Evolutionary conservation across 1,284 basidiomycete genomes (phyloP).

Genomic region (Psilocybe mexicana): DNA sequence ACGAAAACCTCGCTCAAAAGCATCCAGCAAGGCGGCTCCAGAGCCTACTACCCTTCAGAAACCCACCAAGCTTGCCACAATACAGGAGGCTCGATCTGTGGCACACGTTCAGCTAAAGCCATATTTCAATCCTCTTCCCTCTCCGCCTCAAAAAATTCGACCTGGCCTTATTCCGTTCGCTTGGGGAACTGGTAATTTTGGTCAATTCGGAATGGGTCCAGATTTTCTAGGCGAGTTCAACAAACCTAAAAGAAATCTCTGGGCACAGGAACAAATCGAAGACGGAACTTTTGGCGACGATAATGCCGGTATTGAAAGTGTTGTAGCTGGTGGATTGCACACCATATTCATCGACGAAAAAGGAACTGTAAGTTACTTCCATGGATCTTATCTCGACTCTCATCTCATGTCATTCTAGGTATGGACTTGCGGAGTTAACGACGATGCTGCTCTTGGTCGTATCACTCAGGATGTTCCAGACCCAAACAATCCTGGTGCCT

Average conservation of each 20-base stretch:
- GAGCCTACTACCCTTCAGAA: constrained; percentile 20
- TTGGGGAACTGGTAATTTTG: constrained; percentile 87
- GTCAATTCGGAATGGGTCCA: constrained; percentile 84
- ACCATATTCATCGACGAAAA: constrained; percentile 82
- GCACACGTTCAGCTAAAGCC: constrained; percentile 42
- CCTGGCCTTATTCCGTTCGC: constrained; percentile 72
- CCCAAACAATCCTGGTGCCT: constrained; percentile 57
- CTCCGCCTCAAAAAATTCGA: constrained; percentile 47
- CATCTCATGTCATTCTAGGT: constrained; percentile 44
- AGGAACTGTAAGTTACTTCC: constrained; percentile 64
- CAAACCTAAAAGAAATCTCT: constrained; percentile 69
- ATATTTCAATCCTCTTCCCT: constrained; percentile 63
- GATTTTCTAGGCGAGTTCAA: constrained; percentile 67
- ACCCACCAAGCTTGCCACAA: constrained; percentile 33
- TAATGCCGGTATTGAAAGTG: constrained; percentile 72
- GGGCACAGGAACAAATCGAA: constrained; percentile 63
- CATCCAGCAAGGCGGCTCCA: constrained; percentile 19
- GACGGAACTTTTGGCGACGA: constrained; percentile 68
- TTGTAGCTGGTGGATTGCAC: constrained; percentile 85
- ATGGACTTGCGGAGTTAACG: constrained; percentile 91
- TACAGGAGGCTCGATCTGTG: constrained; percentile 28
- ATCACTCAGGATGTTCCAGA: constrained; percentile 72
- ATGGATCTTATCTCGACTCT: constrained; percentile 4
- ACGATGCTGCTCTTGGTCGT: constrained; percentile 90
- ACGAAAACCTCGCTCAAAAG: constrained; percentile 33